These are phyloP conservation scores for Emmonsia crescens DNA, from an alignment of 2,329 filamentous ascomycete species.

Conservation along the genomic window DNA sequence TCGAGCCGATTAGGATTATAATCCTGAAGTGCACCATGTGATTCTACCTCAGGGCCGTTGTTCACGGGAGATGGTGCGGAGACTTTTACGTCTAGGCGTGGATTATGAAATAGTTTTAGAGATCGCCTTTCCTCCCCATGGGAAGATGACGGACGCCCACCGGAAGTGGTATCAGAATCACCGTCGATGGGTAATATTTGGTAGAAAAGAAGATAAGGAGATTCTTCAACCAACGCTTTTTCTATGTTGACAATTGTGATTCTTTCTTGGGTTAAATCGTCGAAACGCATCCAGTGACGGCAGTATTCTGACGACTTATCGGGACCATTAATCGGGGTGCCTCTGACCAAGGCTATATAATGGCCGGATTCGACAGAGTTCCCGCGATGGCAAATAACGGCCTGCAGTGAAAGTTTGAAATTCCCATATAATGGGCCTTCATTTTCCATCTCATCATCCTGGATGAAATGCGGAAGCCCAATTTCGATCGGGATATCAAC, in stretches of 20 bases:
- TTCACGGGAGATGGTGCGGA: neutral
- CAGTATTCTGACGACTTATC: constrained; percentile 47
- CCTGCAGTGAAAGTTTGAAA: constrained; percentile 86
- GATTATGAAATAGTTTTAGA: neutral
- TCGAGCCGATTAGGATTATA: neutral
- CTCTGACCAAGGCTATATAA: constrained; percentile 76
- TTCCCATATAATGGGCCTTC: constrained; percentile 65
- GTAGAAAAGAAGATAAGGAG: constrained; percentile 90
- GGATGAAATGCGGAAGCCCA: constrained; percentile 76
- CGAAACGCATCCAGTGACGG: constrained; percentile 80
- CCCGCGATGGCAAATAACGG: constrained; percentile 84
- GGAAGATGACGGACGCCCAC: constrained; percentile 1
- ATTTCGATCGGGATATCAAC: constrained; percentile 88
- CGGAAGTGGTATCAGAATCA: constrained; percentile 33
- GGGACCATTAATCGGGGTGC: constrained; percentile 37
- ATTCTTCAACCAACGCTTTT: constrained; percentile 68
- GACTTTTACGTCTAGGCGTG: neutral
- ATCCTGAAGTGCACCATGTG: neutral
- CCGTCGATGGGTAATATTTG: constrained; percentile 83
- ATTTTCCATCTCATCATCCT: constrained; percentile 59
- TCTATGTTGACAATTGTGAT: constrained; percentile 70
- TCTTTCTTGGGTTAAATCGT: constrained; percentile 66
- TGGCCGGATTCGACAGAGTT: constrained; percentile 79
- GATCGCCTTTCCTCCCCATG: neutral
- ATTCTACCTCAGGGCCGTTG: neutral